phyloP scores from a whole-genome alignment of 2,329 filamentous ascomycete species.

The Chaetomium strumarium region DNA sequence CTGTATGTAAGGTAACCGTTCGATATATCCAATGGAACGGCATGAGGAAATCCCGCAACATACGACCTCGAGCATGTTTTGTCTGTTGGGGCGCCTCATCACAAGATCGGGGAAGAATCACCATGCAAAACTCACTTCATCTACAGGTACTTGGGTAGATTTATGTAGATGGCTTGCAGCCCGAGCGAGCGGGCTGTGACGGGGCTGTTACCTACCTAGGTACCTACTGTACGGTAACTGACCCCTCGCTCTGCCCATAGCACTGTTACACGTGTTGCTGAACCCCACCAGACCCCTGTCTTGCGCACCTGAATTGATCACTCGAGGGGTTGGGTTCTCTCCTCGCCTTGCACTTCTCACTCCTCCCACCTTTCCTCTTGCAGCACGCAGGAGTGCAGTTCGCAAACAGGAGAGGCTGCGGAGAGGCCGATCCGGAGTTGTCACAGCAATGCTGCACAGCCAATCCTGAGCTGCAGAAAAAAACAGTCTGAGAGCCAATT shows the following conservation, averaged over 20 bases:
- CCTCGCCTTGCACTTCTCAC: neutral
- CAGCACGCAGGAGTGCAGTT: conserved; percentile 12
- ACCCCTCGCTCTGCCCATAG: conserved; percentile 14
- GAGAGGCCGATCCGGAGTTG: neutral
- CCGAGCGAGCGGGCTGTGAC: neutral
- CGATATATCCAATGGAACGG: no score
- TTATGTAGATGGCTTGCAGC: neutral
- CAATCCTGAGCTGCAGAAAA: neutral
- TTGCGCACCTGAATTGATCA: neutral
- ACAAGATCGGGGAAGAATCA: neutral
- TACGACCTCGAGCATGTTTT: no score
- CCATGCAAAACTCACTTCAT: neutral
- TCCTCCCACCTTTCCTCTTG: conserved; percentile 4
- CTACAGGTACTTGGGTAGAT: no score
- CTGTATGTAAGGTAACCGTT: no score
- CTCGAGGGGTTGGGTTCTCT: neutral
- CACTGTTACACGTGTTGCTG: conserved; percentile 21
- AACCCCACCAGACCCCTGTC: conserved; percentile 14
- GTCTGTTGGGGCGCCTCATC: no score
- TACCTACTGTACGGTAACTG: conserved; percentile 14
- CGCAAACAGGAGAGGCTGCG: conserved; percentile 1
- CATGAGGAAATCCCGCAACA: no score
- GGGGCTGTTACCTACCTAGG: neutral
- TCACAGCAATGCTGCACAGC: neutral
- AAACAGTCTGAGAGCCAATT: neutral